phyloP scores from a whole-genome alignment of 805 yeast species.

The Candida mattraensis region DNA sequence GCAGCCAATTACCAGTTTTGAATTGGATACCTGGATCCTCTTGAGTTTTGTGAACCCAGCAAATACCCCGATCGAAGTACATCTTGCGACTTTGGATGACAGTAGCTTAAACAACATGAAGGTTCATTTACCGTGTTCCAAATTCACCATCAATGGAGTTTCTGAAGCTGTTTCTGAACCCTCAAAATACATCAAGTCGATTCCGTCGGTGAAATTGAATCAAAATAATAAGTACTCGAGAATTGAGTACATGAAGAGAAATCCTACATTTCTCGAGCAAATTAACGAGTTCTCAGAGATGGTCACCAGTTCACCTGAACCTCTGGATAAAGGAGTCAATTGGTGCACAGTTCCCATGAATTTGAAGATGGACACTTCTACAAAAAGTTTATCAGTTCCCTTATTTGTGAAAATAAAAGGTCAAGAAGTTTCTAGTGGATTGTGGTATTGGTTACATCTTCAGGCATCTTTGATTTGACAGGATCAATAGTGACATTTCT shows the following conservation, averaged over 20 bases:
- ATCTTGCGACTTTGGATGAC: constrained; percentile 15
- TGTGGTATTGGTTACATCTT: too few species aligned
- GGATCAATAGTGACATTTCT: background rate
- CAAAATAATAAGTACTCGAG: constrained; percentile 29
- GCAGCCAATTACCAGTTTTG: constrained; percentile 1
- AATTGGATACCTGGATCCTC: constrained; percentile 3
- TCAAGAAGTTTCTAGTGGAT: too few species aligned
- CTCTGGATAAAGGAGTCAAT: constrained; percentile 27
- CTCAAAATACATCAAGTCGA: constrained; percentile 17
- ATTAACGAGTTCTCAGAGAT: constrained; percentile 9
- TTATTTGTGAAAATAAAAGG: constrained; percentile 14
- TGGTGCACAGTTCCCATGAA: constrained; percentile 32
- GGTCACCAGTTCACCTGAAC: constrained; percentile 4
- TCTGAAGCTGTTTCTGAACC: constrained; percentile 14
- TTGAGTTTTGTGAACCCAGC: constrained; percentile 20
- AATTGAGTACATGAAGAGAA: constrained; percentile 32
- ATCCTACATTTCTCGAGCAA: constrained; percentile 7
- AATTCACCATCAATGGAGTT: constrained; percentile 15
- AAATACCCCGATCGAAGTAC: constrained; percentile 8
- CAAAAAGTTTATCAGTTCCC: constrained; percentile 14
- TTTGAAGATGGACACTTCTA: constrained; percentile 1
- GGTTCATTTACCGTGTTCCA: constrained; percentile 23
- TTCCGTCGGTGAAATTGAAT: constrained; percentile 34
- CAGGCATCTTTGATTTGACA: too few species aligned
- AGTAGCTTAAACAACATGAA: background rate